Evolutionary conservation across 2,329 filamentous ascomycete species (phyloP).

Genomic region (Trichothecium sympodiale): DNA sequence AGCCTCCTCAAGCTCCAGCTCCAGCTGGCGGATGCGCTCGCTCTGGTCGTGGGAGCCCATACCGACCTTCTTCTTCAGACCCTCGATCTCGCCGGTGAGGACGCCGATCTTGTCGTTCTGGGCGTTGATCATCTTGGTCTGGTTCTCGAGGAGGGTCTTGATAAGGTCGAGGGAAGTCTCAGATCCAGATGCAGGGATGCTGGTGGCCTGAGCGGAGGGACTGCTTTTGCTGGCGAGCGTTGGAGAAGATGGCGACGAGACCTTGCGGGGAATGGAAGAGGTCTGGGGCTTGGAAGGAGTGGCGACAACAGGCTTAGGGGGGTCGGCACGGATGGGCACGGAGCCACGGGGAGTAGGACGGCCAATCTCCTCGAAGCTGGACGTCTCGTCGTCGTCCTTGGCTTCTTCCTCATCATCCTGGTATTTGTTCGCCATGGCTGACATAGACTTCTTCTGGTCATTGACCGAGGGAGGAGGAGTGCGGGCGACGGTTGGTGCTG

Average conservation of each 20-base stretch:
- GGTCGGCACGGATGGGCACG: conserved; percentile 18
- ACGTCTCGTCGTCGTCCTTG: conserved; percentile 54
- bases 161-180: conserved; percentile 64
- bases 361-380: conserved; percentile 77
- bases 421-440: conserved; percentile 75
- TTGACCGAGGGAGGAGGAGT: conserved; percentile 57
- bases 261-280: conserved; percentile 13
- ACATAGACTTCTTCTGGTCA: conserved; percentile 80
- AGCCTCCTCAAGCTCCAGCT: conserved; percentile 55
- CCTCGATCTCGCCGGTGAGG: conserved; percentile 64
- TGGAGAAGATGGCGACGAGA: conserved; percentile 23
- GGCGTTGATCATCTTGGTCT: conserved; percentile 65
- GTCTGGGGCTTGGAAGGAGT: conserved; percentile 14
- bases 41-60: conserved; percentile 47
- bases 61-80: conserved; percentile 63
- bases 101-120: conserved; percentile 66
- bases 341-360: conserved; percentile 58
- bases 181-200: conserved; percentile 21
- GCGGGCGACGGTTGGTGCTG: conserved; percentile 25
- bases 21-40: conserved; percentile 55
- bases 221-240: conserved; percentile 13
- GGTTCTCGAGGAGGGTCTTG: conserved; percentile 63
- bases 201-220: conserved; percentile 17
- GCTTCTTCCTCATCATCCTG: conserved; percentile 60
- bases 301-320: conserved; percentile 29